Percentiles rank a stretch among this genome's conserved stretches.
phyloP scores from a whole-genome alignment of 805 yeast genomes.

The Komagataella pseudopastoris region DNA sequence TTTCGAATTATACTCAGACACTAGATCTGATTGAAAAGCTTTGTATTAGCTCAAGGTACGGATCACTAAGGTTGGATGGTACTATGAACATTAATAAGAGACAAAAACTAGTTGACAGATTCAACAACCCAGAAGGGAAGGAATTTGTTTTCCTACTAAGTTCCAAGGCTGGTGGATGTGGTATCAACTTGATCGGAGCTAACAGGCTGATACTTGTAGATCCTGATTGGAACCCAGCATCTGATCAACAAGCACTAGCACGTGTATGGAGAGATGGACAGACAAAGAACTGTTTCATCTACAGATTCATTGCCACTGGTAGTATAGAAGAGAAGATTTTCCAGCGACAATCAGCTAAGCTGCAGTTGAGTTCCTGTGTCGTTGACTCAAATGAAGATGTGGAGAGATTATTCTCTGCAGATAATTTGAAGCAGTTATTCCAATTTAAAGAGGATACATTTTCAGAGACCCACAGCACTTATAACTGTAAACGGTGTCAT shows the following conservation, averaged over 20 bases:
- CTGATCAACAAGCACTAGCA: conserved; percentile 95
- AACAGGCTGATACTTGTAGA: conserved; percentile 80
- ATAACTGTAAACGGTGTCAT: conserved; percentile 71
- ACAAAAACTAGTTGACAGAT: conserved; percentile 81
- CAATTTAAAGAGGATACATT: conserved; percentile 49
- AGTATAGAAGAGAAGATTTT: conserved; percentile 93
- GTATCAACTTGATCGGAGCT: conserved; percentile 94
- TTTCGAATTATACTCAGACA: conserved; percentile 91
- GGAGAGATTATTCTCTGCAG: conserved; percentile 80
- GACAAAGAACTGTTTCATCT: conserved; percentile 90
- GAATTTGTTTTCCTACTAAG: conserved; percentile 84
- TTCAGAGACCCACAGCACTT: conserved; percentile 91
- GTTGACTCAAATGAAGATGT: conserved; percentile 96
- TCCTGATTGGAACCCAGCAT: conserved; percentile 97
- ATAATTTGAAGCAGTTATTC: conserved; percentile 64
- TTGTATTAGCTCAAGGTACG: conserved; percentile 68
- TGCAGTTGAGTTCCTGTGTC: conserved; percentile 87
- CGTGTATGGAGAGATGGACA: conserved; percentile 99
- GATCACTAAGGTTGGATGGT: conserved; percentile 78
- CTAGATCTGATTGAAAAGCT: conserved; percentile 78
- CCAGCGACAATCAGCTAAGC: conserved; percentile 90
- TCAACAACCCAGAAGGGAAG: conserved; percentile 79
- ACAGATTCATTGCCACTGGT: conserved; percentile 88
- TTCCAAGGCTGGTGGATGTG: conserved; percentile 98
- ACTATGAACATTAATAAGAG: conserved; percentile 86